Evolutionary conservation across 1,284 basidiomycete genomes (phyloP).

Genomic region (Inonotus obliquus): DNA sequence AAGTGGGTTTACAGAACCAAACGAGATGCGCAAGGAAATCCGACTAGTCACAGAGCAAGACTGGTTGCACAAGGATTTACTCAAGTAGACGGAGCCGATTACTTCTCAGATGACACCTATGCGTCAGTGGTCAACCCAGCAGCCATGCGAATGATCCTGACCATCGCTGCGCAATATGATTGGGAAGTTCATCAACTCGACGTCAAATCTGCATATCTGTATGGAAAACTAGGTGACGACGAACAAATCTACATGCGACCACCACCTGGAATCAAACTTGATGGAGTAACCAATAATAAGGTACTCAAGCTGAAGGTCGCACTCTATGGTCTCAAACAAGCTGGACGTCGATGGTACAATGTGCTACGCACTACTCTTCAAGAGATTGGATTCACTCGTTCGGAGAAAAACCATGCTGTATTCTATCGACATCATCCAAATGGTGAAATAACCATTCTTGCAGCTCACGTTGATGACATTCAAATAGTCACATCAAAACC

Average conservation of each 20-base stretch:
- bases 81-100: constrained; percentile 38
- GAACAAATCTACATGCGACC: constrained; percentile 31
- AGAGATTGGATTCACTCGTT: too few species aligned
- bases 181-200: constrained; percentile 28
- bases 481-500: too few species aligned
- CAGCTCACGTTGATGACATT: too few species aligned
- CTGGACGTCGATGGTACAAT: constrained; percentile 24
- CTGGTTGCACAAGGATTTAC: constrained; percentile 40
- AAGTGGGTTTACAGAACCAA: constrained; percentile 37
- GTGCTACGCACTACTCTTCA: too few species aligned
- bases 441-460: too few species aligned
- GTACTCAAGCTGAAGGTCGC: constrained; percentile 21
- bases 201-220: constrained; percentile 30
- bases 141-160: constrained; percentile 31
- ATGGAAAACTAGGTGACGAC: constrained; percentile 24
- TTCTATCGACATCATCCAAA: too few species aligned
- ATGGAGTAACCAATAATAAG: too few species aligned
- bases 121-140: constrained; percentile 34
- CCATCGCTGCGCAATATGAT: constrained; percentile 23
- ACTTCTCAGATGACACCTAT: constrained; percentile 37
- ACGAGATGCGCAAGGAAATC: constrained; percentile 27
- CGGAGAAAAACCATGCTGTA: too few species aligned
- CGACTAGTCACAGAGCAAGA: constrained; percentile 32
- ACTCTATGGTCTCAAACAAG: constrained; percentile 27
- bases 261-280: constrained; percentile 21